Evolutionary conservation across 2,329 filamentous ascomycete genomes (phyloP), one percentile per base, ranked within the genome.

Genomic region (Fusarium paranaense): DNA sequence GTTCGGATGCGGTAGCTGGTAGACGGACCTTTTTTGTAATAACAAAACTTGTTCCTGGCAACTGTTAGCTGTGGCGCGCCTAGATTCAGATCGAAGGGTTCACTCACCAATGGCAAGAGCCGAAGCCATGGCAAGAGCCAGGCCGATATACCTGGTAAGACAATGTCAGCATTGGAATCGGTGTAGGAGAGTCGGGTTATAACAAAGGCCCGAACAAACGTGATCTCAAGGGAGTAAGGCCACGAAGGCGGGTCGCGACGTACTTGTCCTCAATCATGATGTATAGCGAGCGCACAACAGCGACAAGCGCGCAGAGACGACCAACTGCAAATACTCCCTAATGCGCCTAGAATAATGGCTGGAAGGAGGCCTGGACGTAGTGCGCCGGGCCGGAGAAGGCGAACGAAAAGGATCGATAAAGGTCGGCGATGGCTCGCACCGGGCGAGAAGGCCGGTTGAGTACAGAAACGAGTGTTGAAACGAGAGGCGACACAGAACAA

Each of bases 11-110:
- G 35, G 52, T 30, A 45, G 25, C 32, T 56, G 30, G 37, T 45
- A 16, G 27, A 76, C 80, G 83, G 86, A 97, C 94, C 90, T 98
- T 98, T 86, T 99, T 99, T 57, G 97, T 99, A 80, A 99, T 98
- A 77, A 99, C 96, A 84, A 99, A 99, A 89, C 95, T 98, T 61
- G 94, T 95, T 81, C 95, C 95, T 97, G 78, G 68, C 45, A 52
- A 64, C 57, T 67, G 74, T 81, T 61, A 81, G 76, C 47, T 61
- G 61, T 38, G 35, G 65, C 25, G 58, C 52, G 32, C 50, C 47
- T 27, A 57, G 9, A 16, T 16, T 47, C 16, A 60, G 64, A 32
- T 20, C 30, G 40, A 67, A 61, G 69, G 20, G 40, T 50, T 50
- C 32, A 82, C 88, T 78, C 89, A 93, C 93, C 93, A 84, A 95